phyloP scores from a whole-genome alignment of 768 basidiomycete genomes.

The Tulasnella sp. region DNA sequence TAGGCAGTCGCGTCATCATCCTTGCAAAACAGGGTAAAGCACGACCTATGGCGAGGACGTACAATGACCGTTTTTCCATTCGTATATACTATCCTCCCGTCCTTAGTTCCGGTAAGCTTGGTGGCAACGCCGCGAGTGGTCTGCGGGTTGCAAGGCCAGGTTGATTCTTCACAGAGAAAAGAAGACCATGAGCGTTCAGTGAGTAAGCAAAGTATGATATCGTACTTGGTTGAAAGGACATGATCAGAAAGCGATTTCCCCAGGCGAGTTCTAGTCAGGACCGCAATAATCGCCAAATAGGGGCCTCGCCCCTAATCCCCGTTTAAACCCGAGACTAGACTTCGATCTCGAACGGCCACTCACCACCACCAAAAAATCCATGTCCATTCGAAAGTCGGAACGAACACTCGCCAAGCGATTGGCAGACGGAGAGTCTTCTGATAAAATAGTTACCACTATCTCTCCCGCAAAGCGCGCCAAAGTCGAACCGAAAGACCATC shows the following conservation, averaged over 20 bases:
- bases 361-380: neutral
- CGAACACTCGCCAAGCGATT: neutral
- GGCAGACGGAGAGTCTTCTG: neutral
- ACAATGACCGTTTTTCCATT: slow-evolving; percentile 80
- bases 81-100: slow-evolving; percentile 66
- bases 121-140: slow-evolving; percentile 57
- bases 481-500: neutral
- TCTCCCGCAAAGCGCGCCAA: neutral
- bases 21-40: too few relatives aligned
- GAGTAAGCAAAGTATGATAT: neutral
- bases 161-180: neutral
- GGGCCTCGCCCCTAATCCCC: too few relatives aligned
- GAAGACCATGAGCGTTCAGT: neutral
- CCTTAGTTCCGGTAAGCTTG: slow-evolving; percentile 61
- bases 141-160: slow-evolving; percentile 54
- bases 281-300: too few relatives aligned
- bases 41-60: too few relatives aligned
- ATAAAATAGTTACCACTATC: neutral
- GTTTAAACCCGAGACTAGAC: too few relatives aligned
- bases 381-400: neutral
- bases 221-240: neutral
- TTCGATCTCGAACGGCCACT: neutral
- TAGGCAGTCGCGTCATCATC: too few relatives aligned
- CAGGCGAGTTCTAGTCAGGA: neutral
- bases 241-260: neutral